These are phyloP conservation scores for Blastobotrys robertii DNA, from an alignment of 805 yeast species.

Conservation along the genomic window DNA sequence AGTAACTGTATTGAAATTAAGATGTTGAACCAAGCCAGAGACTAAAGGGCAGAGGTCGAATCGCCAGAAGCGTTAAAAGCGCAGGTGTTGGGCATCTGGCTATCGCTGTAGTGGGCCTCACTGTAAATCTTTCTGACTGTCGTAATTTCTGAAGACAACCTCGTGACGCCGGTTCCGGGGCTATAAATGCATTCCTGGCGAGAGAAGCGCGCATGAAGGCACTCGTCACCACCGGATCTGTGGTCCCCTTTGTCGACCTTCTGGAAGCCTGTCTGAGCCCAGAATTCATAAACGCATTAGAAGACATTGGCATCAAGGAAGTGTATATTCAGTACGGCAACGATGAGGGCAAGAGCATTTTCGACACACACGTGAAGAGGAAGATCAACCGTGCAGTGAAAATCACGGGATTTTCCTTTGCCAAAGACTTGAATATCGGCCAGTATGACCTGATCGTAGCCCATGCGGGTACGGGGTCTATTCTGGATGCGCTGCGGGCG, in stretches of 20 bases:
- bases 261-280: conserved; percentile 35
- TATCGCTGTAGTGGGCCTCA: too few species aligned
- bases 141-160: too few species aligned
- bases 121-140: too few species aligned
- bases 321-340: conserved; percentile 55
- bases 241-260: conserved; percentile 64
- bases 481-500: conserved; percentile 61
- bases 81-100: too few species aligned
- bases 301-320: conserved; percentile 28
- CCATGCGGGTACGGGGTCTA: conserved; percentile 91
- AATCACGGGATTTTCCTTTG: conserved; percentile 41
- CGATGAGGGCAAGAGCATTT: conserved; percentile 21
- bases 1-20: too few species aligned
- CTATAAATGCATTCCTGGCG: too few species aligned
- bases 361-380: conserved; percentile 14
- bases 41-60: too few species aligned
- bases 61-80: too few species aligned
- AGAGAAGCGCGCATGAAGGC: conserved; percentile 4
- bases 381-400: conserved; percentile 1
- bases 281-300: conserved; percentile 31
- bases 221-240: conserved; percentile 82
- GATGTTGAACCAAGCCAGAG: too few species aligned
- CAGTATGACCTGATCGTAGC: conserved; percentile 57
- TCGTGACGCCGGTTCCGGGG: too few species aligned
- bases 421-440: conserved; percentile 34